Base-by-base conservation (phyloP, 2,329 filamentous ascomycete species). In the Stagonosporopsis vannaccii region DNA sequence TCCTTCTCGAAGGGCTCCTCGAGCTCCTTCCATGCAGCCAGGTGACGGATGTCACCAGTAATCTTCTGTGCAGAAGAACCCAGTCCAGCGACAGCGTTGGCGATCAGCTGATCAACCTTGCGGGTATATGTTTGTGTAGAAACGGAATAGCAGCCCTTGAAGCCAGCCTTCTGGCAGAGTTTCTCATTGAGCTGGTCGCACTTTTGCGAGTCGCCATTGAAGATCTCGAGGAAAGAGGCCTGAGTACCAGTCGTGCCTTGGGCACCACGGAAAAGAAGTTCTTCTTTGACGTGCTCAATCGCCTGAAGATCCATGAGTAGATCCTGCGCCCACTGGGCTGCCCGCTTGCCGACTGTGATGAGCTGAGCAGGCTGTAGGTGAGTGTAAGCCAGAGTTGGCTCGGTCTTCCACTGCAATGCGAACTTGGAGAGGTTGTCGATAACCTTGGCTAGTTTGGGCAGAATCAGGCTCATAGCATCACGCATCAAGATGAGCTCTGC, bases 1-100 rank as follows among this genome's bases (percentile, higher is more conserved):
- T 87, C 85, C 67, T 86, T 87, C 78, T 93, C 90, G 66, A 92
- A 91, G 0, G 90, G 91, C 80, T 93, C 90, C 72, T 96, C 92
- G 56, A 95, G 81, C 76, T 96, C 91, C 81, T 97, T 96, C 78
- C 87, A 84, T 58, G 84, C 81, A 2, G 88, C 88, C 23, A 93
- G 81, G 70, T 91, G 87, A 44, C 90, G 84, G 62, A 95, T 90
- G 68, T 93, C 90, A 25, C 84, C 83, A 44, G 86, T 85, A 58
- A 96, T 93, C 57, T 88, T 86, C 71, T 91, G 85, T 45, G 87
- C 90, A 0, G 91, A 91, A n/a, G 91, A 84, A 22, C 90, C 92
- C 47, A 97, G 87, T 1, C 87, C 90, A 28, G 85, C 83, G 30
- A 97, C 80, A n/a, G 90, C 91, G 71, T 95, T 93, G 67, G 88